Percentiles rank a stretch among this genome's conserved stretches.
phyloP scores from a whole-genome alignment of 768 basidiomycete genomes.

The Suillus subalutaceus region DNA sequence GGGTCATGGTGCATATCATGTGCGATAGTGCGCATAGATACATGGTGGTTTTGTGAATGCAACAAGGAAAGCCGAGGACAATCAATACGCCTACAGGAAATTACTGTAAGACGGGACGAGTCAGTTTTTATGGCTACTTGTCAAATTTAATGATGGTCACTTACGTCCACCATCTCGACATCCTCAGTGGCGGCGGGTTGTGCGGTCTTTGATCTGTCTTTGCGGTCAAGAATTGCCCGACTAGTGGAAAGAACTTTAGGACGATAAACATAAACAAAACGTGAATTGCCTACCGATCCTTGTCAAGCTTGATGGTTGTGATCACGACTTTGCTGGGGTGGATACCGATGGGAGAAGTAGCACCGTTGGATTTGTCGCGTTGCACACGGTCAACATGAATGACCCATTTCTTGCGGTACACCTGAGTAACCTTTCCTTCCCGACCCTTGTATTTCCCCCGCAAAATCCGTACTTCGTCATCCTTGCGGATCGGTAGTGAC shows the following conservation, averaged over 20 bases:
- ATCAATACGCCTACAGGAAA: slow-evolving; percentile 21
- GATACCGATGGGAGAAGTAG: slow-evolving; percentile 90
- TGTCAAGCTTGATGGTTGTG: slow-evolving; percentile 89
- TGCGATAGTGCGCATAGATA: slow-evolving; percentile 59
- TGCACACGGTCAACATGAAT: slow-evolving; percentile 98
- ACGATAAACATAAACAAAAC: not conserved
- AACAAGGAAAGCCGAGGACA: slow-evolving; percentile 17
- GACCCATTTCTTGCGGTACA: slow-evolving; percentile 99
- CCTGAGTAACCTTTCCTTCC: slow-evolving; percentile 97
- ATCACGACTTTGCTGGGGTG: slow-evolving; percentile 98
- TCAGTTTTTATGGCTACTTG: slow-evolving; percentile 18
- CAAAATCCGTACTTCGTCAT: slow-evolving; percentile 97
- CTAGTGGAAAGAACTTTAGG: slow-evolving; percentile 38
- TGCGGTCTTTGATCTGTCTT: slow-evolving; percentile 71
- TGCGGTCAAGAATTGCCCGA: slow-evolving; percentile 85
- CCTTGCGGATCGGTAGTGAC: slow-evolving; percentile 94
- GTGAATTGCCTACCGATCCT: slow-evolving; percentile 63
- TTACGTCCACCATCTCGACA: slow-evolving; percentile 80
- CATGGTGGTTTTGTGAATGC: slow-evolving; percentile 59
- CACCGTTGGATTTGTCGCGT: slow-evolving; percentile 97
- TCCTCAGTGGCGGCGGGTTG: slow-evolving; percentile 50
- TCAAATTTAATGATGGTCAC: slow-evolving; percentile 33
- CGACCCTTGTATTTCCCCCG: slow-evolving; percentile 98
- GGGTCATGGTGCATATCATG: slow-evolving; percentile 59
- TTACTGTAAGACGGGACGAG: slow-evolving; percentile 36